Evolutionary conservation across 768 basidiomycete genomes (phyloP), one percentile per base, ranked within the genome.

Genomic region (Chalciporus piperatus): DNA sequence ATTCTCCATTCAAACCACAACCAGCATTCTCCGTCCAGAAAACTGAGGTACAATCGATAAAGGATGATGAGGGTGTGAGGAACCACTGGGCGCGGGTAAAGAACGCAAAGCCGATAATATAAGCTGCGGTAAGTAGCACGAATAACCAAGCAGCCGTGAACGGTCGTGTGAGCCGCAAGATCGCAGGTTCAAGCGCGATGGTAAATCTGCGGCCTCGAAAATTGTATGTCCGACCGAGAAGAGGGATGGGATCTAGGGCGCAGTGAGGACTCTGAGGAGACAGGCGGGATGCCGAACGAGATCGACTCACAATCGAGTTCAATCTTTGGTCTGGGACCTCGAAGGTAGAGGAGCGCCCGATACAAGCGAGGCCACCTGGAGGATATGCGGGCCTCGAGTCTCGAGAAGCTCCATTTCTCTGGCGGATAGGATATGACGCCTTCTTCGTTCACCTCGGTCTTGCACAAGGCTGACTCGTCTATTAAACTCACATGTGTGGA

Each of bases 41-140:
- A 2, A 83, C 78, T 7, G 84, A 76, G 7, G 85, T 87, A 61
- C 88, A 90, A 33, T 73, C 78, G 46, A 85, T 74, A 59, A 82
- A 86, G 2, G 84, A 78, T 37, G 77, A 78, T 13, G 82, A 63
- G 3, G 85, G 84, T 3, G 82, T 85, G 33, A 82, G 70, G 67
- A 85, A 93, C 48, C 81, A 90, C 55, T 90, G 85, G 9, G 83
- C 77, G 16, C 87, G 78, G 11, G 82, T 70, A 55, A 92, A 79
- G 70, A 92, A 90, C 0, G 87, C 78, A 22, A 93, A 74, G 27
- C 76, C 79, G 45, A 90, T 74, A 55, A 92, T 83, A 65, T 89
- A 92, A 3, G 72, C 82, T 22, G 72, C 74, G 23, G 63, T 77
- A 14, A 89, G 72, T 48, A 85, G 33, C 33, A 76, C 56, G 52